A percentile compares a stretch with the other conserved stretches of the same genome.
Conservation (phyloP, 192 early-diverging fungal genomes). For the Backusella circina region DNA sequence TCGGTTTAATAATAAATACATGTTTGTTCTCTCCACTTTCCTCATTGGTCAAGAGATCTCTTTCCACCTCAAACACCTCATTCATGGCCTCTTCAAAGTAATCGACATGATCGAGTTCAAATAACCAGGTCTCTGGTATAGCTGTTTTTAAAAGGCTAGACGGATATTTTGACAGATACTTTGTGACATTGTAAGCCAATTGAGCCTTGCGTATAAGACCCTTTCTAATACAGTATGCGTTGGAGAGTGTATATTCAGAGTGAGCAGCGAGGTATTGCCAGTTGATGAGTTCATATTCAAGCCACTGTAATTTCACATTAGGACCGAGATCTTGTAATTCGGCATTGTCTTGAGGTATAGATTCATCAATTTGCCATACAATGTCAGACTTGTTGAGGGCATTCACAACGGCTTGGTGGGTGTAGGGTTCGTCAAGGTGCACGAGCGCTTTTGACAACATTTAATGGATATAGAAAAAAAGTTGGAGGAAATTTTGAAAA, state of each 20-base stretch:
- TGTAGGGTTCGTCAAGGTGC: slow-evolving; percentile 35
- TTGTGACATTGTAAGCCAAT: slow-evolving; percentile 57
- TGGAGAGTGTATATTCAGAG: slow-evolving; percentile 25
- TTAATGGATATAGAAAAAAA: background rate
- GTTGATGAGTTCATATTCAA: slow-evolving; percentile 64
- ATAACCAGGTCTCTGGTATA: slow-evolving; percentile 61
- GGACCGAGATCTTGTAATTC: background rate
- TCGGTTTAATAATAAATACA: slow-evolving; percentile 64
- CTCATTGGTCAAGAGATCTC: slow-evolving; percentile 49
- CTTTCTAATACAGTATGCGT: slow-evolving; percentile 64
- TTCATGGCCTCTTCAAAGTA: slow-evolving; percentile 67
- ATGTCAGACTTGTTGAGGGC: slow-evolving; percentile 17
- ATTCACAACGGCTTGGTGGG: slow-evolving; percentile 22
- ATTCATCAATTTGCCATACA: slow-evolving; percentile 7
- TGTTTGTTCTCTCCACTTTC: slow-evolving; percentile 17
- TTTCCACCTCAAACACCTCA: slow-evolving; percentile 62
- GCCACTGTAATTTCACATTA: slow-evolving; percentile 42
- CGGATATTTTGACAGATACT: slow-evolving; percentile 55
- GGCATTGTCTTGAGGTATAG: slow-evolving; percentile 7
- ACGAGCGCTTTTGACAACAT: slow-evolving; percentile 16
- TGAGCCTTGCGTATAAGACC: slow-evolving; percentile 67
- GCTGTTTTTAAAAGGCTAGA: slow-evolving; percentile 43
- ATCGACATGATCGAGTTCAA: slow-evolving; percentile 61
- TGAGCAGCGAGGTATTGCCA: slow-evolving; percentile 46
- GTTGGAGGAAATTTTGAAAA: background rate